Evolutionary conservation across 495 filamentous ascomycete species (phyloP).

Genomic region (Neurospora sp.): DNA sequence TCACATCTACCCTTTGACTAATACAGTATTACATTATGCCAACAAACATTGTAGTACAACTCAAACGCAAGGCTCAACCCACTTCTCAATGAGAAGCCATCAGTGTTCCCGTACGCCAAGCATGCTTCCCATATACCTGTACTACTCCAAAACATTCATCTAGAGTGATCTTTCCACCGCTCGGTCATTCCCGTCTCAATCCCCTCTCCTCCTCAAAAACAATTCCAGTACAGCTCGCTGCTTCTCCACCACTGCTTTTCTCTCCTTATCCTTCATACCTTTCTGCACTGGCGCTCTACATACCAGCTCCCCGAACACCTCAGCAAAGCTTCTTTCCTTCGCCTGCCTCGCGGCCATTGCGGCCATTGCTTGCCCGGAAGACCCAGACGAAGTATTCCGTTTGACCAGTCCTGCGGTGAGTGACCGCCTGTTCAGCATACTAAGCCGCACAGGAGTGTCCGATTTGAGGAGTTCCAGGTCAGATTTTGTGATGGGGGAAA

Average conservation of each 20-base stretch:
- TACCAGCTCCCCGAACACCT: constrained; percentile 38
- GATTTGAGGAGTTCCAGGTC: constrained; percentile 21
- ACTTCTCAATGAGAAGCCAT: not conserved
- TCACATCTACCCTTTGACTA: not conserved
- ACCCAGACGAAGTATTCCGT: not conserved
- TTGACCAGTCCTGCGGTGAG: constrained; percentile 14
- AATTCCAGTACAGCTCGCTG: constrained; percentile 30
- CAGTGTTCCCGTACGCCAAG: not conserved
- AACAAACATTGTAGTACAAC: not conserved
- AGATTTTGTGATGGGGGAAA: constrained; percentile 33
- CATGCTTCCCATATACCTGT: not conserved
- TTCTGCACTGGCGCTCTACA: constrained; percentile 29
- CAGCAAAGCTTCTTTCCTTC: constrained; percentile 35
- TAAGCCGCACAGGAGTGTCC: constrained; percentile 9
- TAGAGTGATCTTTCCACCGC: not conserved
- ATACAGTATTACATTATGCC: not conserved
- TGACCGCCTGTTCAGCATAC: constrained; percentile 23
- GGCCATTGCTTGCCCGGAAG: constrained; percentile 14
- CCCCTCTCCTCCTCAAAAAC: constrained; percentile 24
- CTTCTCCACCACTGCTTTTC: constrained; percentile 35
- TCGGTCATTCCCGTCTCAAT: not conserved
- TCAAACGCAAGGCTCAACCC: not conserved
- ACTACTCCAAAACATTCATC: not conserved
- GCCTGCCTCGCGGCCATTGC: constrained; percentile 31
- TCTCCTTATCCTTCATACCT: constrained; percentile 32